A percentile compares a stretch with the other conserved stretches of the same genome.
These are phyloP conservation scores for Calonectria henricotiae DNA, from an alignment of 2,329 filamentous ascomycete species.

Conservation along the genomic window DNA sequence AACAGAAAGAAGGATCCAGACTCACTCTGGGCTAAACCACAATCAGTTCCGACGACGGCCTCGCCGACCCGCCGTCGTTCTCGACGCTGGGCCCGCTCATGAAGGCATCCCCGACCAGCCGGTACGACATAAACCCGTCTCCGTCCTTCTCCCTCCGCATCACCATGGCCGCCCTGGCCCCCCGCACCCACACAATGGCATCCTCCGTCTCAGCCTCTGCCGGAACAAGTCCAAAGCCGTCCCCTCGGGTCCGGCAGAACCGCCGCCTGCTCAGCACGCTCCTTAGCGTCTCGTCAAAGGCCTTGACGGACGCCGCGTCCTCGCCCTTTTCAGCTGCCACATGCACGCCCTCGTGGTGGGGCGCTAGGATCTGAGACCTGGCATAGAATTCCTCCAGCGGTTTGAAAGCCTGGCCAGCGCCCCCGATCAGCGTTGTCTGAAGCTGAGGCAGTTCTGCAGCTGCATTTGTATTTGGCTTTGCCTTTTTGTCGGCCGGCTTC, in stretches of 20 bases:
- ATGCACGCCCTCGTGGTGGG: too few relatives aligned
- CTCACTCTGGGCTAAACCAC: slow-evolving; percentile 3
- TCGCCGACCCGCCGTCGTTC: background rate
- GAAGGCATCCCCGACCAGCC: slow-evolving; percentile 30
- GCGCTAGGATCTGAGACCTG: slow-evolving; percentile 1
- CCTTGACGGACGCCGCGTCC: background rate
- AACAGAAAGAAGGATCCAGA: background rate
- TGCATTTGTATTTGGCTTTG: background rate
- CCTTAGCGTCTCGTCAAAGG: slow-evolving; percentile 26
- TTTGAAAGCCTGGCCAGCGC: background rate
- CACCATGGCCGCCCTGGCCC: slow-evolving; percentile 23
- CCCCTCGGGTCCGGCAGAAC: slow-evolving; percentile 26
- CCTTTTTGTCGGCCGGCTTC: background rate
- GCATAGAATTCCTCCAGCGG: background rate
- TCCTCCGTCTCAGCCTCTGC: slow-evolving; percentile 16
- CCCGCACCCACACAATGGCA: slow-evolving; percentile 28
- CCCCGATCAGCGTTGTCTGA: slow-evolving; percentile 24
- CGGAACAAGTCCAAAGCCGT: slow-evolving; percentile 19
- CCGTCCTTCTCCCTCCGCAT: slow-evolving; percentile 16
- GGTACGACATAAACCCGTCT: slow-evolving; percentile 24
- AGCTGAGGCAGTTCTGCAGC: background rate
- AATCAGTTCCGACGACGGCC: background rate
- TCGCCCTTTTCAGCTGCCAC: background rate
- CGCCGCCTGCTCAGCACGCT: slow-evolving; percentile 28
- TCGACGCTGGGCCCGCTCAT: slow-evolving; percentile 27